Evolutionary conservation across 2,329 filamentous ascomycete genomes (phyloP).

Genomic region (Neoarthrinium moseri): DNA sequence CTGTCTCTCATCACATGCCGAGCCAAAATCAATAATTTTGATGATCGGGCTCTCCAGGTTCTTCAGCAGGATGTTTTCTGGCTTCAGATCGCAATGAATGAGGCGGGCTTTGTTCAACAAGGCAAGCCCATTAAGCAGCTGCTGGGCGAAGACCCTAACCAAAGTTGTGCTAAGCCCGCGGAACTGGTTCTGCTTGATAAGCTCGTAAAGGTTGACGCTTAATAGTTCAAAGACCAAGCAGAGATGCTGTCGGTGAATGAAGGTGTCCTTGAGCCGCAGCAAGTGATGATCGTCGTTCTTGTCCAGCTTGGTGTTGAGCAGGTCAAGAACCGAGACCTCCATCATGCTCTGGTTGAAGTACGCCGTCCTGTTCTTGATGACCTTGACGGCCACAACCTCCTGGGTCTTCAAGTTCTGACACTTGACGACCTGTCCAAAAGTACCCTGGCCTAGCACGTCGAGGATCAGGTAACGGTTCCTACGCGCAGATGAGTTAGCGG

Average conservation of each 20-base stretch:
- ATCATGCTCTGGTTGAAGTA: constrained; percentile 99
- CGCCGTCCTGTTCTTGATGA: constrained; percentile 97
- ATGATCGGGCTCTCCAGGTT: constrained; percentile 99
- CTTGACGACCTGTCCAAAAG: constrained; percentile 98
- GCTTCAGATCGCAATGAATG: constrained; percentile 97
- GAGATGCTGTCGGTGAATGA: constrained; percentile 95
- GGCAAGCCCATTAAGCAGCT: constrained; percentile 87
- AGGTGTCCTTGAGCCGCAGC: constrained; percentile 91
- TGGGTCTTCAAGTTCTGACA: constrained; percentile 98
- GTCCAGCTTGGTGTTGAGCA: constrained; percentile 97
- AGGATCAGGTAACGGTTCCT: constrained; percentile 96
- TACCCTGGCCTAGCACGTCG: constrained; percentile 94
- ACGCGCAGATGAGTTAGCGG: background rate
- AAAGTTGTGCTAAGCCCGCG: constrained; percentile 93
- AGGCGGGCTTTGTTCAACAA: constrained; percentile 93
- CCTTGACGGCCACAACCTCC: constrained; percentile 97
- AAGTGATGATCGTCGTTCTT: constrained; percentile 99
- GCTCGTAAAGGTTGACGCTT: constrained; percentile 95
- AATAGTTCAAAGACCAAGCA: constrained; percentile 95
- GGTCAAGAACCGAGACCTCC: constrained; percentile 95
- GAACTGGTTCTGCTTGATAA: constrained; percentile 99
- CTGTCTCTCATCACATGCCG: constrained; percentile 95
- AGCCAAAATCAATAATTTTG: constrained; percentile 99
- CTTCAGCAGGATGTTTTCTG: constrained; percentile 95
- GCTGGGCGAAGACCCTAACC: constrained; percentile 95